A percentile compares a stretch with the other conserved stretches of the same genome.
Conservation (phyloP, 768 basidiomycete species). For the Guyanaporus albipodus region DNA sequence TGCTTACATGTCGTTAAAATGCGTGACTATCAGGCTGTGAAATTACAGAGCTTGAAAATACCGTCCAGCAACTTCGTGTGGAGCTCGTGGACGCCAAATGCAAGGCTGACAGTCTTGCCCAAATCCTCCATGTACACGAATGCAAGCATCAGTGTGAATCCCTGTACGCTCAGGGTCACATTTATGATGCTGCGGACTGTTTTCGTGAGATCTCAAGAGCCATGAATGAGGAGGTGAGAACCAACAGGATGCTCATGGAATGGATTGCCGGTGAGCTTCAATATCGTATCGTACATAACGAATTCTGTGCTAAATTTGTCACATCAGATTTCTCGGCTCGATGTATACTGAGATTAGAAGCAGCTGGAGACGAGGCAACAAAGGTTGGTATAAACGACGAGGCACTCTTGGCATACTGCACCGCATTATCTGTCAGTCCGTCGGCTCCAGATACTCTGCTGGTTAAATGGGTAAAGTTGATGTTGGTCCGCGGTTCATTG, state of each 20-base stretch:
- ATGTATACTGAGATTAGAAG: neutral
- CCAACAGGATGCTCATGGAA: neutral
- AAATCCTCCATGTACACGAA: neutral
- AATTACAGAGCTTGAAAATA: neutral
- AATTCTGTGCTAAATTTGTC: too few species aligned
- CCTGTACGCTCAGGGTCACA: neutral
- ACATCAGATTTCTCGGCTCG: neutral
- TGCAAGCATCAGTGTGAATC: neutral
- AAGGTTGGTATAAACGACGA: neutral
- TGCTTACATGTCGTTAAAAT: neutral
- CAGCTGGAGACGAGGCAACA: neutral
- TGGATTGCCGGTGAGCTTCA: conserved; percentile 1
- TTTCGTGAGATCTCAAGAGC: neutral
- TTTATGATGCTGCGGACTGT: neutral
- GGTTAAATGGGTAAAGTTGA: conserved; percentile 2
- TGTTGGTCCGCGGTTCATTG: neutral
- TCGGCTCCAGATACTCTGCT: neutral
- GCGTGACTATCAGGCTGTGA: neutral
- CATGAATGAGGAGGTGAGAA: neutral
- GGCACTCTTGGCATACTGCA: neutral
- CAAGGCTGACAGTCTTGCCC: neutral
- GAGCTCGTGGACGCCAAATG: neutral
- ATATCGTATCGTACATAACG: rapidly evolving
- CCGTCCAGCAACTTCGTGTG: neutral
- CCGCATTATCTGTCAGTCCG: neutral